These are phyloP conservation scores for Alternaria ventricosa DNA, from an alignment of 2,329 filamentous ascomycete species.

Conservation along the genomic window DNA sequence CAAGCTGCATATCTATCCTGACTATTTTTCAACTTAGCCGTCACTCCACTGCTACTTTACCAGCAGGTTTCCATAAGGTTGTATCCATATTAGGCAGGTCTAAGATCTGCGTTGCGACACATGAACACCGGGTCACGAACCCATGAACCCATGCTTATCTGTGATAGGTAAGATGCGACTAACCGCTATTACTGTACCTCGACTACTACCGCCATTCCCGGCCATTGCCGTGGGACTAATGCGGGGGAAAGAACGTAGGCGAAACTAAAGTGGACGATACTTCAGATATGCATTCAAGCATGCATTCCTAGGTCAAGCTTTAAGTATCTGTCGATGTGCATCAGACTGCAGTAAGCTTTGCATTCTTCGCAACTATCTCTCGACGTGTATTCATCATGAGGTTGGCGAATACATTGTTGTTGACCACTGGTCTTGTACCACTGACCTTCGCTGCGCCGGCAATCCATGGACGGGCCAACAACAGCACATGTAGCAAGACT, in stretches of 20 bases:
- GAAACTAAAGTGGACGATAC: neutral
- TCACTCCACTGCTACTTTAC: neutral
- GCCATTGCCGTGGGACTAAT: slow-evolving; percentile 1
- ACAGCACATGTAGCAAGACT: slow-evolving; percentile 41
- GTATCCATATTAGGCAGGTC: neutral
- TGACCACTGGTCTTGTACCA: slow-evolving; percentile 10
- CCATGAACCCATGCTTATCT: neutral
- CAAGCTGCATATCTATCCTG: neutral
- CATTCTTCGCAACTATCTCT: neutral
- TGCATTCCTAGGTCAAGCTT: neutral
- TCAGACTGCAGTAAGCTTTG: neutral
- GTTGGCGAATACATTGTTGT: slow-evolving; percentile 1
- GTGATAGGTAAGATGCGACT: neutral
- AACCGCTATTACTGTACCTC: neutral
- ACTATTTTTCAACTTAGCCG: neutral
- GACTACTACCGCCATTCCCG: neutral
- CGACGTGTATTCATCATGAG: neutral
- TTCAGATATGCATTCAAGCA: neutral
- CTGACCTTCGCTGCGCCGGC: slow-evolving; percentile 23
- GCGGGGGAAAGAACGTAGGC: neutral
- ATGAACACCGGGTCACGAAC: neutral
- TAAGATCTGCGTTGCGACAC: neutral
- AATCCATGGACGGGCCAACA: slow-evolving; percentile 12
- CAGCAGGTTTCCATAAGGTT: neutral
- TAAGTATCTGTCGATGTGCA: slow-evolving; percentile 2